Base-by-base conservation (phyloP, 1,139 yeast species). In the Lodderomyces theae region DNA sequence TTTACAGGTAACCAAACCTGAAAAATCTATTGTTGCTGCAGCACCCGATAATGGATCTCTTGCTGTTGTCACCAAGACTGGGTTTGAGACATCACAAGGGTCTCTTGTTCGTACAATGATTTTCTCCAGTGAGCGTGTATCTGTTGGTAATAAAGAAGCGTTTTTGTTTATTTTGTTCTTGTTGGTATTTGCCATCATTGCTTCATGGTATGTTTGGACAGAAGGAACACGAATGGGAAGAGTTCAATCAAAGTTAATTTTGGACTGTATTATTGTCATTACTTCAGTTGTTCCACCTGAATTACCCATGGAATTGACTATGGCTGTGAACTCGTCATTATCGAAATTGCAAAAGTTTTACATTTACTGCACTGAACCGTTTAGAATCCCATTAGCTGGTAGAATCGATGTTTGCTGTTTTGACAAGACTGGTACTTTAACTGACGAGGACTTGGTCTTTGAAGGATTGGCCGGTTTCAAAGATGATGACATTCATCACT, bases 211-310 rank as follows among this genome's bases (percentile, higher is more conserved):
- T 60, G 98, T 92, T 41, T 92, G 99, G 99, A 85, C 85, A 45
- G 96, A 92, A 67, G 98, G 99, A 65, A 85, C 95, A 30, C 82
- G 77, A 63, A 84, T 87, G 87, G 97, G 96, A 54, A 85, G 98
- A 69, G 80, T 87, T 54, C 95, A 92, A 64, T 86, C 95, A 42
- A 92, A 92, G 67, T 79, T 92, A 60, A 83, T 92, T 52, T 77
- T 92, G 60, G 97, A 92, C 66, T 94, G 98, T 82, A 86, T 92
- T 51, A 79, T 92, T 59, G 94, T 92, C 54, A 79, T 92, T 53
- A 92, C 99, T 16, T 90, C 97, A 37, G 99, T 92, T 51, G 99
- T 92, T 34, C 99, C 99, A 34, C 98, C 99, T 40, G 99, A 92
- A 68, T 77, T 92, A 52, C 99, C 99, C 40, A 94, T 92, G 98